Evolutionary conservation across 139 green algal genomes (phyloP).

Genomic region (Pleodorina starrii): DNA sequence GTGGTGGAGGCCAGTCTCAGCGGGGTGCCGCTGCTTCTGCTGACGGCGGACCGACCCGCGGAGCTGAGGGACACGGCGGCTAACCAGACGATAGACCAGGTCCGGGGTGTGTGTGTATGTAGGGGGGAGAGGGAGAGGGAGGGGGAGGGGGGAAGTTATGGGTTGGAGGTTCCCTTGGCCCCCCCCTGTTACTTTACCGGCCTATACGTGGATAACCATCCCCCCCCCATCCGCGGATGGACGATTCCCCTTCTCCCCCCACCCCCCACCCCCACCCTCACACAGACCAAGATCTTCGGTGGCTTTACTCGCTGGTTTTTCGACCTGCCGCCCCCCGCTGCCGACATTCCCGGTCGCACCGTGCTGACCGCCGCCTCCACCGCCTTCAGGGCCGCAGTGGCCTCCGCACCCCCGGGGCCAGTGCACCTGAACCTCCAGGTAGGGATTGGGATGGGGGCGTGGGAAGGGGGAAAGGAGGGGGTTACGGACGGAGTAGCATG

Average conservation of each 20-base stretch:
- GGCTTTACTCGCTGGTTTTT: slow-evolving; percentile 84
- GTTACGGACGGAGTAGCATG: background rate
- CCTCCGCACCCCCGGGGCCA: slow-evolving; percentile 73
- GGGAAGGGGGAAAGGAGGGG: background rate
- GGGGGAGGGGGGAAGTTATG: no score
- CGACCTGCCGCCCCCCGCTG: slow-evolving; percentile 82
- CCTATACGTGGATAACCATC: no score
- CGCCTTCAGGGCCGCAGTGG: slow-evolving; percentile 64
- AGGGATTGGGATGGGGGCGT: background rate
- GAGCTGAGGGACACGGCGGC: slow-evolving; percentile 94
- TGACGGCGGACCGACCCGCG: slow-evolving; percentile 93
- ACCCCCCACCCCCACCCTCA: background rate
- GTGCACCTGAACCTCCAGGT: slow-evolving; percentile 96
- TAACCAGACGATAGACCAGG: slow-evolving; percentile 98
- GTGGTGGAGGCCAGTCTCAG: slow-evolving; percentile 91
- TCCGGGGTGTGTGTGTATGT: slow-evolving; percentile 37
- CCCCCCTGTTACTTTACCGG: no score
- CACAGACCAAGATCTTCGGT: slow-evolving; percentile 95
- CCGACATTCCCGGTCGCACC: slow-evolving; percentile 68
- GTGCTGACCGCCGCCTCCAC: slow-evolving; percentile 81
- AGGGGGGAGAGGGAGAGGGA: background rate
- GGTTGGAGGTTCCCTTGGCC: no score
- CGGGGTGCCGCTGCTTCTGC: slow-evolving; percentile 90
- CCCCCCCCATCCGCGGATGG: no score
- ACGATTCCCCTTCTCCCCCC: slow-evolving; percentile 4